Evolutionary conservation across 2,329 filamentous ascomycete species (phyloP).

Genomic region (Sporothrix globosa): DNA sequence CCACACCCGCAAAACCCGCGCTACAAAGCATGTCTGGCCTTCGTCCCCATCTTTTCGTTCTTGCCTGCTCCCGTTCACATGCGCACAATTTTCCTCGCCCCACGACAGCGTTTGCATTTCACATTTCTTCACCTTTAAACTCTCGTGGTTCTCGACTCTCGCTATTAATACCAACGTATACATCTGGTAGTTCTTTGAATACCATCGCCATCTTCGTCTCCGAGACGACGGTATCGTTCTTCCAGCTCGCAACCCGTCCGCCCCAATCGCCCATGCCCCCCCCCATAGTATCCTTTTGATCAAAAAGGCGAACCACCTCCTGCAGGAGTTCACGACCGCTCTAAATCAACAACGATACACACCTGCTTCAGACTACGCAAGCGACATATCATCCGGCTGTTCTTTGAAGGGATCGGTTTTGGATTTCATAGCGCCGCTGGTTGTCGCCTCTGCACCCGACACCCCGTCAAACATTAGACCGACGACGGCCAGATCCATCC

Average conservation of each 20-base stretch:
- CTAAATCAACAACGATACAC: background rate
- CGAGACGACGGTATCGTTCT: background rate
- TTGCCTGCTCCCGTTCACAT: conserved; percentile 19
- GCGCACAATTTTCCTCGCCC: conserved; percentile 29
- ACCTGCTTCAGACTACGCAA: background rate
- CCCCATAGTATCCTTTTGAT: background rate
- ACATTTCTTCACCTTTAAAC: background rate
- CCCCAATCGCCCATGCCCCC: background rate
- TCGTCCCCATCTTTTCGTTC: conserved; percentile 20
- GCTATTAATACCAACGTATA: background rate
- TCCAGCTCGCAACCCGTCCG: background rate
- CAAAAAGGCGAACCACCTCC: background rate
- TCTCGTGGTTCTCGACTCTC: background rate
- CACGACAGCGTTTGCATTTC: conserved; percentile 12
- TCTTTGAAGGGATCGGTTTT: background rate
- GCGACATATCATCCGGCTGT: background rate
- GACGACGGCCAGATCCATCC: no score
- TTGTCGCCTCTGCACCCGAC: background rate
- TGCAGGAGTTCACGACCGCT: background rate
- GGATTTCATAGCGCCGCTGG: background rate
- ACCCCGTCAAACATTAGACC: no score
- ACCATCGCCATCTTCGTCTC: background rate
- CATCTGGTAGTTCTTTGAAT: background rate
- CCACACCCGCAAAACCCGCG: conserved; percentile 22
- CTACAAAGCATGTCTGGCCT: background rate